These are phyloP conservation scores for Xylariales sp. DNA, from an alignment of 2,329 filamentous ascomycete species.

Conservation along the genomic window DNA sequence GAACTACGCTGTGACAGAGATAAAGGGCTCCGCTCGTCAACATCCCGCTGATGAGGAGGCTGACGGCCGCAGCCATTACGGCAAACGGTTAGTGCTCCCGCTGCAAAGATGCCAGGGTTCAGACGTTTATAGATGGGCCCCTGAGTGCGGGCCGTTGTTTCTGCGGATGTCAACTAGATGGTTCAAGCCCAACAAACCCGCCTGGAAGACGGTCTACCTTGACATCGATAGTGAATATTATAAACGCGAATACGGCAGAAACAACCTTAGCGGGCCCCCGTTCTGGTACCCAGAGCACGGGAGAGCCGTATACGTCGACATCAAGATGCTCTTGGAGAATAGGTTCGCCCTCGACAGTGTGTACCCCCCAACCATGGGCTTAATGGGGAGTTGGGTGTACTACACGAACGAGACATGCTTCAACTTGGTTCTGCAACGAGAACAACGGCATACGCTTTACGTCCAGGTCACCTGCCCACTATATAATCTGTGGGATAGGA, in stretches of 20 bases:
- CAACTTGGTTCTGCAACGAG: not conserved
- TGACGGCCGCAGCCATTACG: no score
- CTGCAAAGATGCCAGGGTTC: not conserved
- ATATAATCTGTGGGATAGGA: not conserved
- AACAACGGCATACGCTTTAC: not conserved
- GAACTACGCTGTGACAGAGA: not conserved
- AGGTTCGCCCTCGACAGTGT: not conserved
- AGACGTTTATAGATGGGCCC: not conserved
- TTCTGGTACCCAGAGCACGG: no score
- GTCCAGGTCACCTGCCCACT: not conserved
- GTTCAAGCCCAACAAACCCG: not conserved
- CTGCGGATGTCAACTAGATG: not conserved
- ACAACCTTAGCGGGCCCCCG: not conserved
- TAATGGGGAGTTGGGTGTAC: no score
- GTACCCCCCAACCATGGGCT: not conserved
- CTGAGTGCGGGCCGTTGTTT: not conserved
- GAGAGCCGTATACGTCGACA: not conserved
- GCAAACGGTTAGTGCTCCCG: not conserved
- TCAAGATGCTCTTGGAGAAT: not conserved
- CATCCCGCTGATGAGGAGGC: no score
- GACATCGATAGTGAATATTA: not conserved
- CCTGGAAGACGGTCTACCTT: not conserved
- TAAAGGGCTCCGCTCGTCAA: no score
- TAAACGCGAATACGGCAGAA: not conserved
- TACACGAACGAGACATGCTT: not conserved